phyloP scores from a whole-genome alignment of 768 basidiomycete species.

The Plicaturopsis crispa region DNA sequence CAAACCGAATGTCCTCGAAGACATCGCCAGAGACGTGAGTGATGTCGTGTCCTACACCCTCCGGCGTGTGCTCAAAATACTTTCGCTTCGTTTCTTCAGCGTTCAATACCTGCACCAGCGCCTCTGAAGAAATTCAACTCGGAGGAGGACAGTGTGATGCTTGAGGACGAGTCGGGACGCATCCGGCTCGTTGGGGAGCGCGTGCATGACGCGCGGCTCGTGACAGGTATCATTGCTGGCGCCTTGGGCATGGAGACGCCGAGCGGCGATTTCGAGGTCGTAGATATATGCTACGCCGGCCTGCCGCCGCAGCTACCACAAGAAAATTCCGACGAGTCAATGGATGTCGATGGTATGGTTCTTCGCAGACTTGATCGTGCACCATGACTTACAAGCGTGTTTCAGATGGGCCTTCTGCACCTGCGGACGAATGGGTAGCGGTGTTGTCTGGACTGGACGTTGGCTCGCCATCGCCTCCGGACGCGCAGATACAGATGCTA shows the following conservation, averaged over 20 bases:
- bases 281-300: slow-evolving; percentile 81
- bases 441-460: slow-evolving; percentile 81
- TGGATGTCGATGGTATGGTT: slow-evolving; percentile 67
- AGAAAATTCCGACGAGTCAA: slow-evolving; percentile 21
- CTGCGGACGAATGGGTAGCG: slow-evolving; percentile 70
- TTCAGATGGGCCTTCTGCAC: background rate
- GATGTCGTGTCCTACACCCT: slow-evolving; percentile 1
- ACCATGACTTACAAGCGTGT: background rate
- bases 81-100: slow-evolving; percentile 35
- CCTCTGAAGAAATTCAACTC: slow-evolving; percentile 71
- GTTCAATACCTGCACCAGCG: slow-evolving; percentile 82
- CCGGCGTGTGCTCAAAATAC: slow-evolving; percentile 3
- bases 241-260: slow-evolving; percentile 87
- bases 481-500: slow-evolving; percentile 79
- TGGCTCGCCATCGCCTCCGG: slow-evolving; percentile 51
- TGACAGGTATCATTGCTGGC: slow-evolving; percentile 89
- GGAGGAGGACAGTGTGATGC: slow-evolving; percentile 69
- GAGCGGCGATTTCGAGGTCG: slow-evolving; percentile 88
- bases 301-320: slow-evolving; percentile 56
- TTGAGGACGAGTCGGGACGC: slow-evolving; percentile 95
- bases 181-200: slow-evolving; percentile 78
- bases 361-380: background rate
- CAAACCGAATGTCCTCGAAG: slow-evolving; percentile 96
- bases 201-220: slow-evolving; percentile 53
- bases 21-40: slow-evolving; percentile 87